Evolutionary conservation across 345 rosid species (phyloP).

Genomic region (Eucalyptus cloeziana): DNA sequence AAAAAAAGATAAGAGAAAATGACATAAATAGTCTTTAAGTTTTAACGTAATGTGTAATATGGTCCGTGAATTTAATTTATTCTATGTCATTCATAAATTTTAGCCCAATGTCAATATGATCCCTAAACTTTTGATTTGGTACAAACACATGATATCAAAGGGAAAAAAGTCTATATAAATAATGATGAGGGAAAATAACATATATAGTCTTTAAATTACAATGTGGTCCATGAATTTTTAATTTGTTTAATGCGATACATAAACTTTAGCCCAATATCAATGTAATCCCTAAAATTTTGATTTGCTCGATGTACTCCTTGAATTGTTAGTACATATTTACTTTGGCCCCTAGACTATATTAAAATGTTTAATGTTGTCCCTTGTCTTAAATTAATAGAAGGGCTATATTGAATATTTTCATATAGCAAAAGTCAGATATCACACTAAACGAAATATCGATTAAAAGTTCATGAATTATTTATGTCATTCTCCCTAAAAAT

Average conservation of each 20-base stretch:
- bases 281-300: background rate
- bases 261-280: fast-evolving
- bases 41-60: too few species aligned
- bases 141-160: too few species aligned
- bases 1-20: too few species aligned
- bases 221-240: too few species aligned
- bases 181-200: too few species aligned
- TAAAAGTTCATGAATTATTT: background rate
- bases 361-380: background rate
- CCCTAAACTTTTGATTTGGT: too few species aligned
- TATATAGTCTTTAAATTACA: too few species aligned
- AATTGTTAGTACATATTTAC: background rate
- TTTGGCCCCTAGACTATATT: background rate
- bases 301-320: fast-evolving
- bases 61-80: too few species aligned
- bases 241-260: fast-evolving
- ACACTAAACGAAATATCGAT: background rate
- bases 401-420: background rate
- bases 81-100: too few species aligned
- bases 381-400: background rate
- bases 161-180: too few species aligned
- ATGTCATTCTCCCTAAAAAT: background rate
- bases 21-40: background rate
- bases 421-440: background rate
- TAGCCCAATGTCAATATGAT: too few species aligned